These are phyloP conservation scores for Blastobotrys illinoisensis DNA, from an alignment of 1,139 yeast species.

Conservation along the genomic window DNA sequence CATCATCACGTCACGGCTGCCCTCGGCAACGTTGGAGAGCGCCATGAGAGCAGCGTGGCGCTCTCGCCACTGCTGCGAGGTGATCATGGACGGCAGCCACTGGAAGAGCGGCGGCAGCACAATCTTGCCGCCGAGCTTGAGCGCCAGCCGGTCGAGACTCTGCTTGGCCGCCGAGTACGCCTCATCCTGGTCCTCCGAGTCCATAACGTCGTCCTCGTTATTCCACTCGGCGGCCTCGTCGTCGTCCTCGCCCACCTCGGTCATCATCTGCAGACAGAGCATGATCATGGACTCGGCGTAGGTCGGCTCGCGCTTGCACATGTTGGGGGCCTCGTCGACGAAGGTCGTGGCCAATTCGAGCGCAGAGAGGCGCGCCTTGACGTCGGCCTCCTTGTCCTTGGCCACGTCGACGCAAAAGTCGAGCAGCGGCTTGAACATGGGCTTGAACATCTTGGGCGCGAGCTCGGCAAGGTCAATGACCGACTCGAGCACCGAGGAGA, in stretches of 20 bases:
- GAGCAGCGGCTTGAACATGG: slow-evolving; percentile 80
- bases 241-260: slow-evolving; percentile 87
- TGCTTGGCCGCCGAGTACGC: slow-evolving; percentile 92
- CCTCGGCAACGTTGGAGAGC: slow-evolving; percentile 93
- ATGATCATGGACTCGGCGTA: slow-evolving; percentile 71
- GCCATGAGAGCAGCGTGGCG: slow-evolving; percentile 98
- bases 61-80: slow-evolving; percentile 80
- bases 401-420: slow-evolving; percentile 80
- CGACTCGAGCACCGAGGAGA: slow-evolving; percentile 82
- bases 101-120: slow-evolving; percentile 84
- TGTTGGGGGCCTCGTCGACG: slow-evolving; percentile 88
- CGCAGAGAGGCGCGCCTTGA: slow-evolving; percentile 76
- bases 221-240: slow-evolving; percentile 82
- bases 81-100: slow-evolving; percentile 76
- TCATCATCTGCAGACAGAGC: slow-evolving; percentile 75
- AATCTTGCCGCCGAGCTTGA: slow-evolving; percentile 75
- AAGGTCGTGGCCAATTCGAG: slow-evolving; percentile 84
- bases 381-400: slow-evolving; percentile 73
- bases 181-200: slow-evolving; percentile 79
- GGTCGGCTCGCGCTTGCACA: slow-evolving; percentile 78
- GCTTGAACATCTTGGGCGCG: slow-evolving; percentile 91
- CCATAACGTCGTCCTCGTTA: slow-evolving; percentile 71
- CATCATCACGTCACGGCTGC: slow-evolving; percentile 85
- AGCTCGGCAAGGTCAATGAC: slow-evolving; percentile 84
- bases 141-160: slow-evolving; percentile 81